These are phyloP conservation scores for Botrytis squamosa DNA, from an alignment of 2,329 filamentous ascomycete genomes.

Conservation along the genomic window DNA sequence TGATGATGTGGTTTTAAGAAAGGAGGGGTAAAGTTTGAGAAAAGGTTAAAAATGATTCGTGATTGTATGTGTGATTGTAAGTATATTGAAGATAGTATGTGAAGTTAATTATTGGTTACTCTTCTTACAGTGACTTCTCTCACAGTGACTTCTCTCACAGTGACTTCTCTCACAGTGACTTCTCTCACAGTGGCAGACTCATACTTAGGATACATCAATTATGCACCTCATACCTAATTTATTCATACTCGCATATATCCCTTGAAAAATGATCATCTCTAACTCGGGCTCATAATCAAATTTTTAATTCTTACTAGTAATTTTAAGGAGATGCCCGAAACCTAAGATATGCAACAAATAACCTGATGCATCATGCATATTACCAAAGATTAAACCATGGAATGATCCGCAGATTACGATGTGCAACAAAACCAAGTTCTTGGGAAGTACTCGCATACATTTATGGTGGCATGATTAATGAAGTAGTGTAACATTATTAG, in stretches of 20 bases:
- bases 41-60: background rate
- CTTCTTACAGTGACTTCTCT: background rate
- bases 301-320: background rate
- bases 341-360: background rate
- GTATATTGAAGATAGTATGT: background rate
- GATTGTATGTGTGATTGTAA: background rate
- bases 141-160: no score
- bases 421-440: slow-evolving; percentile 9
- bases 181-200: no score
- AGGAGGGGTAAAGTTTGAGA: background rate
- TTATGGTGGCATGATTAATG: background rate
- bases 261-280: background rate
- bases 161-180: no score
- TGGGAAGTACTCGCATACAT: background rate
- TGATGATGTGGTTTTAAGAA: background rate
- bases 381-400: slow-evolving; percentile 4
- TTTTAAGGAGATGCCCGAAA: background rate
- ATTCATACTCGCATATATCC: background rate
- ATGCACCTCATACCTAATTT: background rate
- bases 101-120: background rate
- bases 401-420: slow-evolving; percentile 16
- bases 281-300: background rate
- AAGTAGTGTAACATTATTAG: background rate
- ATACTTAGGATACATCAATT: background rate
- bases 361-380: background rate